A percentile compares a stretch with the other conserved stretches of the same genome.
Conservation (phyloP, 164 flowering plant genomes). For the Macadamia integrifolia region DNA sequence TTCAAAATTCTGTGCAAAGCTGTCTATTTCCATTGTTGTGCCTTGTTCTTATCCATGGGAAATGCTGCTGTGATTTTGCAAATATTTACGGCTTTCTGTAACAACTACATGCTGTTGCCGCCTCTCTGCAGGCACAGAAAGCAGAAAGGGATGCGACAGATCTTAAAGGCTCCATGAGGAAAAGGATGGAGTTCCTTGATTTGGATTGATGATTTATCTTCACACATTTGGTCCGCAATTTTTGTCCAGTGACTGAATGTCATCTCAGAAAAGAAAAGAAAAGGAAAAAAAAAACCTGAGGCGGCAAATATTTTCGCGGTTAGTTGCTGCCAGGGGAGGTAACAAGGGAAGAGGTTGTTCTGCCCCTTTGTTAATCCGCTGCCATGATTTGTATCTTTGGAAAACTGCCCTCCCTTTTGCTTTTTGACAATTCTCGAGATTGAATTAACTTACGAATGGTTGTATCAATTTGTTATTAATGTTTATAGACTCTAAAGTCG, state of each 20-base stretch:
- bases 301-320: constrained; percentile 33
- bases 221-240: constrained; percentile 4
- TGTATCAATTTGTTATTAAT: background rate
- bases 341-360: background rate
- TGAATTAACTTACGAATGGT: background rate
- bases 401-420: background rate
- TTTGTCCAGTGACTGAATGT: constrained; percentile 1
- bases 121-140: constrained; percentile 45
- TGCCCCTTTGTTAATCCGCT: background rate
- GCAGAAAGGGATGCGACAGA: constrained; percentile 90
- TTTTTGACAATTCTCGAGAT: background rate
- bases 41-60: background rate
- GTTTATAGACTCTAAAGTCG: background rate
- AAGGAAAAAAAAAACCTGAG: background rate
- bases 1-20: too few relatives aligned
- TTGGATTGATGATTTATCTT: constrained; percentile 28
- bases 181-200: constrained; percentile 98
- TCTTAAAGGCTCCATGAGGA: constrained; percentile 88
- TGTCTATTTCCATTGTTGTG: too few relatives aligned
- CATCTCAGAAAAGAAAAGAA: too few relatives aligned
- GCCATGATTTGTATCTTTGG: background rate
- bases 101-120: background rate
- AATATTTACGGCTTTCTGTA: background rate
- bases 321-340: constrained; percentile 10
- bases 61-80: background rate